phyloP scores from a whole-genome alignment of 2,329 filamentous ascomycete species.

The Diaporthe citrichinensis region DNA sequence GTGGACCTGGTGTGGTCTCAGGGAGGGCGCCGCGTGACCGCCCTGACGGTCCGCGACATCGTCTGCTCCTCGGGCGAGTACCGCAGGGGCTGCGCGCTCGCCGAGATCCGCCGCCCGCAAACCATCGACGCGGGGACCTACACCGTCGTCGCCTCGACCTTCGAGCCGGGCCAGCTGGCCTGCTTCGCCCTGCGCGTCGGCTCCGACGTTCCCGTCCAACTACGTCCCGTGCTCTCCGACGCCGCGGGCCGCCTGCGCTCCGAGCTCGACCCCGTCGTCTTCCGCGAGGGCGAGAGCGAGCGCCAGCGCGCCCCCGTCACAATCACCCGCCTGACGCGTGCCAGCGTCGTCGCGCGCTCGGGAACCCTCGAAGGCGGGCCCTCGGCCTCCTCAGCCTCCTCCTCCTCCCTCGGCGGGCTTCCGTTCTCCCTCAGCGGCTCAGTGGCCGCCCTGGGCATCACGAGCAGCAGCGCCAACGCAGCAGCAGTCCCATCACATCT shows the following conservation, averaged over 20 bases:
- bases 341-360: slow-evolving; percentile 66
- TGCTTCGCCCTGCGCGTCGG: slow-evolving; percentile 83
- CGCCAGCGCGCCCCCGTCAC: slow-evolving; percentile 57
- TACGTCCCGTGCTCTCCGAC: slow-evolving; percentile 77
- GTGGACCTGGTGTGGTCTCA: slow-evolving; percentile 84
- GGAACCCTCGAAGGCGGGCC: slow-evolving; percentile 21
- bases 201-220: slow-evolving; percentile 67
- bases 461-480: slow-evolving; percentile 43
- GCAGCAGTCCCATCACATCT: slow-evolving; percentile 50
- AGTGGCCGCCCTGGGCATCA: slow-evolving; percentile 38
- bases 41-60: slow-evolving; percentile 82
- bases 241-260: slow-evolving; percentile 81
- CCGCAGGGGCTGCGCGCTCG: slow-evolving; percentile 81
- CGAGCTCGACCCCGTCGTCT: slow-evolving; percentile 58
- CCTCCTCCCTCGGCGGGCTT: not conserved
- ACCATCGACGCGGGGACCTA: slow-evolving; percentile 80
- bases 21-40: slow-evolving; percentile 77
- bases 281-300: slow-evolving; percentile 58
- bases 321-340: slow-evolving; percentile 68
- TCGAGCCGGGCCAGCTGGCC: slow-evolving; percentile 83
- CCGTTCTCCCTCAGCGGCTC: slow-evolving; percentile 8
- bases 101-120: slow-evolving; percentile 58
- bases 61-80: slow-evolving; percentile 91
- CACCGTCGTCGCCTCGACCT: slow-evolving; percentile 91
- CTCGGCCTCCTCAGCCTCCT: not conserved